Evolutionary conservation across 2,329 filamentous ascomycete genomes (phyloP).

Genomic region (Cercospora zeae-maydis): DNA sequence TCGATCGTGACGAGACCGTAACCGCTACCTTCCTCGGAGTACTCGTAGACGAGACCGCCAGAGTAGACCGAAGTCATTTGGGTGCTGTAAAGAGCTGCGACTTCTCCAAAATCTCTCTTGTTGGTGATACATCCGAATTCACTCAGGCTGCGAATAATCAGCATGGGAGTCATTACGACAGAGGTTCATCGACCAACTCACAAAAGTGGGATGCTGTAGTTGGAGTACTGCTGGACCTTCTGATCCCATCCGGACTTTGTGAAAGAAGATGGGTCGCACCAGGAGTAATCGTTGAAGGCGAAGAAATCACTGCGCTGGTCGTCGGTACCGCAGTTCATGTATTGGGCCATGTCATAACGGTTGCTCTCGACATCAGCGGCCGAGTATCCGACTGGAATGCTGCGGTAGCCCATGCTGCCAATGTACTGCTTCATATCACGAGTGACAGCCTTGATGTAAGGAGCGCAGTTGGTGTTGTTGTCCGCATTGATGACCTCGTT

Average conservation of each 20-base stretch:
- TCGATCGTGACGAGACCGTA: constrained; percentile 74
- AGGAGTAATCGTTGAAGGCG: constrained; percentile 86
- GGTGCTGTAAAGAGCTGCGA: constrained; percentile 71
- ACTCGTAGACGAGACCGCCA: constrained; percentile 94
- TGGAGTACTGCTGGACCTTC: constrained; percentile 82
- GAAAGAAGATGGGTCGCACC: constrained; percentile 72
- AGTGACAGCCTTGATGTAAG: constrained; percentile 69
- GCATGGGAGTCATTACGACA: not conserved
- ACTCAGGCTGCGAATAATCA: constrained; percentile 58
- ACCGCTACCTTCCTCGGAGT: constrained; percentile 72
- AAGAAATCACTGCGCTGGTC: constrained; percentile 85
- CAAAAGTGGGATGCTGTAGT: constrained; percentile 86
- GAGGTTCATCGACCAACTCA: constrained; percentile 30
- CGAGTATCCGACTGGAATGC: constrained; percentile 75
- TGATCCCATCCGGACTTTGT: constrained; percentile 72
- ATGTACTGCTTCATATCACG: constrained; percentile 80
- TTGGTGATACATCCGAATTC: constrained; percentile 90
- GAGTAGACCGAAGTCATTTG: constrained; percentile 91
- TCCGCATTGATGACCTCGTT: constrained; percentile 69
- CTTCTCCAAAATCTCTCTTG: constrained; percentile 75
- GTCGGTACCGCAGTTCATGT: constrained; percentile 90
- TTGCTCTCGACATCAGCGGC: constrained; percentile 82
- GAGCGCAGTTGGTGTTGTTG: constrained; percentile 60
- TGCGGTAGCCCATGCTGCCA: constrained; percentile 63
- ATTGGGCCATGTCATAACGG: constrained; percentile 79